Conservation (phyloP, 1,284 basidiomycete species). For the Trametes hirsuta region DNA sequence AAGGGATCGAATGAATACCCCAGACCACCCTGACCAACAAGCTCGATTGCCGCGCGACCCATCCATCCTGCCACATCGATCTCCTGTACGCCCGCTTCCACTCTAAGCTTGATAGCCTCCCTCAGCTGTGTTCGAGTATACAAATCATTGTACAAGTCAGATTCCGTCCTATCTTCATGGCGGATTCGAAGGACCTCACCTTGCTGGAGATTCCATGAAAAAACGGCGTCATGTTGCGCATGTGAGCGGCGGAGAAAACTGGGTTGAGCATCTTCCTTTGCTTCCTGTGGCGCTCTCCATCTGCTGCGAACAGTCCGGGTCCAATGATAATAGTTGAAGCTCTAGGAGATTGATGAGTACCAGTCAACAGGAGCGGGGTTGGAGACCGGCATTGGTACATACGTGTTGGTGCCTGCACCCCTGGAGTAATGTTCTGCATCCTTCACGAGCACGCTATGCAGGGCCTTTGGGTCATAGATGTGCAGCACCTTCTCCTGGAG, state of each 20-base stretch:
- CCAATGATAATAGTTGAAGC: neutral
- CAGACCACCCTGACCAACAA: slow-evolving; percentile 35
- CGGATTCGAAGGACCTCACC: neutral
- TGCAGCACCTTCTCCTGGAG: slow-evolving; percentile 12
- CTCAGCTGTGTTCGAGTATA: slow-evolving; percentile 12
- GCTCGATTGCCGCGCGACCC: slow-evolving; percentile 34
- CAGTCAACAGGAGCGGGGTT: neutral
- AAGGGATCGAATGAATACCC: slow-evolving; percentile 35
- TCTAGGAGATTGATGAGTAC: neutral
- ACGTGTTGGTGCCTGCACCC: slow-evolving; percentile 25
- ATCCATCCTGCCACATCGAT: slow-evolving; percentile 34
- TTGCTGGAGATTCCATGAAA: slow-evolving; percentile 6
- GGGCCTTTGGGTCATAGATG: slow-evolving; percentile 36
- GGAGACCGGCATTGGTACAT: neutral
- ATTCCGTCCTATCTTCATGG: too few species aligned
- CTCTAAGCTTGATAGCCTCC: slow-evolving; percentile 14
- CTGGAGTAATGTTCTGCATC: slow-evolving; percentile 40
- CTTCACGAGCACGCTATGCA: slow-evolving; percentile 45
- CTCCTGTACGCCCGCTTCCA: slow-evolving; percentile 11
- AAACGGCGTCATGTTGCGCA: slow-evolving; percentile 14
- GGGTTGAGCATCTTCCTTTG: slow-evolving; percentile 20
- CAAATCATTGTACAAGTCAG: neutral
- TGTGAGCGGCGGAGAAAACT: slow-evolving; percentile 14
- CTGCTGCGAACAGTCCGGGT: neutral
- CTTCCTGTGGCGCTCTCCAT: slow-evolving; percentile 1